Evolutionary conservation across 805 yeast species (phyloP), one percentile per base, ranked within the genome.

Genomic region (Groenewaldozyma salmanticensis): DNA sequence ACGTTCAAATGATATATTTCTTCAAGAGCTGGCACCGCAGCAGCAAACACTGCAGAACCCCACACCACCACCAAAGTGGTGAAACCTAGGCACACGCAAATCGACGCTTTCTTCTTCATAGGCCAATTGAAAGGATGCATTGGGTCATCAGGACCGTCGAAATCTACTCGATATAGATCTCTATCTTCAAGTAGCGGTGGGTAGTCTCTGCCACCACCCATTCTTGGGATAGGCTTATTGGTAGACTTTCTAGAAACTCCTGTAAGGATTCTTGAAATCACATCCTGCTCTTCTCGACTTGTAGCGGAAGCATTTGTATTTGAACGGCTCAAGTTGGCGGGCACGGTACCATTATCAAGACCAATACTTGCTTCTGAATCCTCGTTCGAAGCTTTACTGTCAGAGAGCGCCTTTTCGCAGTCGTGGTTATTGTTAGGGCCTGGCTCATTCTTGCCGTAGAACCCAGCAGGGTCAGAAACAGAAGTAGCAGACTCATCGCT

Each of bases 11-110:
- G 73, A 60, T 60, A 88, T 31, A 69, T 61, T 37, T 49, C 63
- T 48, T 71, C 59, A 24, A 86, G 53, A 17, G 60, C 70, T 0
- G 60, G 53, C 7, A 75, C 66, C 3, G 79, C 81, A 21, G 80
- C 68, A 1, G 95, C 75, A 54, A 79, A 84, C 55, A 84, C 70
- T n/a, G 95, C 81, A 2, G 95, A 84, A 35, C 94, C 92, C 72
- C 81, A 77, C 2, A 88, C 70, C 31, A 78, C 68, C 21, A 65
- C 53, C 34, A 73, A 59, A 22, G 83, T 75, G 43, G 68, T 55
- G 21, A 62, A 55, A n/a, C 78, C 78, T 34, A 77, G 59, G 6
- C 66, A 50, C 0, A 55, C 32, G 54, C 77, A 68, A n/a, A 67
- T 60, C 6, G 57, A 35, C 1, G 67, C n/a, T 53, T 78, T 81